A percentile compares a stretch with the other conserved stretches of the same genome.
Evolutionary conservation across 2,329 filamentous ascomycete genomes (phyloP).

Genomic region (Diaporthe capsici): DNA sequence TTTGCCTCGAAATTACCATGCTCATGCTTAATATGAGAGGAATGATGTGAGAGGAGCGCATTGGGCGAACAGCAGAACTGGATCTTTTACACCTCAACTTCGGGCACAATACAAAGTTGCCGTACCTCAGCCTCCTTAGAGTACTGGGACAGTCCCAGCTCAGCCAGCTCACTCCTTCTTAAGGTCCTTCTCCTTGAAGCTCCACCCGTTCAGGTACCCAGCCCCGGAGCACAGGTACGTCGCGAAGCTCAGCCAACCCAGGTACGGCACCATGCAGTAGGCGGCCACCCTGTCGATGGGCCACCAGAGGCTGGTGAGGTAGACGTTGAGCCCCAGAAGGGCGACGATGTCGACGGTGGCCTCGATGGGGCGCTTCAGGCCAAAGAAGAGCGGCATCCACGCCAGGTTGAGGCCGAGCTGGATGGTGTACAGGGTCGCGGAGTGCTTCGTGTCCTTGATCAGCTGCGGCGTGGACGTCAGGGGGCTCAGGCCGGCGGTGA

Average conservation of each 20-base stretch:
- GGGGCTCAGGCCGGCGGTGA: constrained; percentile 73
- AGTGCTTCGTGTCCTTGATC: constrained; percentile 73
- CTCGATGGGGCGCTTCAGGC: constrained; percentile 78
- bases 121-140: not conserved
- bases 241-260: constrained; percentile 89
- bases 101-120: not conserved
- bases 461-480: constrained; percentile 63
- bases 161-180: constrained; percentile 43
- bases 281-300: constrained; percentile 80
- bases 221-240: constrained; percentile 84
- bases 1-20: not conserved
- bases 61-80: not conserved
- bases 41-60: not conserved
- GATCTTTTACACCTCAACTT: not conserved
- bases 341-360: constrained; percentile 83
- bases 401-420: constrained; percentile 88
- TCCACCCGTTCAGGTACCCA: constrained; percentile 79
- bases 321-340: constrained; percentile 79
- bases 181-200: constrained; percentile 59
- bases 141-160: not conserved
- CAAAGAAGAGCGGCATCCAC: constrained; percentile 96
- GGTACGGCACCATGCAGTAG: constrained; percentile 84
- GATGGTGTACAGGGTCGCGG: constrained; percentile 85
- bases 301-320: constrained; percentile 83
- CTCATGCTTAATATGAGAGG: not conserved